A percentile compares a stretch with the other conserved stretches of the same genome.
Evolutionary conservation across 106 monocot genomes (phyloP).

Genomic region (Dioscorea alata): DNA sequence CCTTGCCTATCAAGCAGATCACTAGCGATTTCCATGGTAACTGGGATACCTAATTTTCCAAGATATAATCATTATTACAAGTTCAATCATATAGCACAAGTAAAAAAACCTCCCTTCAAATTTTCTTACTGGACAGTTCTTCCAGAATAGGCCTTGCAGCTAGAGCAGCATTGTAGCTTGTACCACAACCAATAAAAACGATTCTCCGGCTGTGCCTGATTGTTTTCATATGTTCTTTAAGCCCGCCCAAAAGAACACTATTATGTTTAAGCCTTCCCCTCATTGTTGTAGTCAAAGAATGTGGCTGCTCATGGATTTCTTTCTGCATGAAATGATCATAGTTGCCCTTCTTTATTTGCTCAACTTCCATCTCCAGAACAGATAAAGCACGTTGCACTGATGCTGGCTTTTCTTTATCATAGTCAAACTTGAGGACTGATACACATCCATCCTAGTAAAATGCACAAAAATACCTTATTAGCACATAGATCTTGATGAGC

Average conservation of each 20-base stretch:
- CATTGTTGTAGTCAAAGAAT: slow-evolving; percentile 96
- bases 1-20: slow-evolving; percentile 88
- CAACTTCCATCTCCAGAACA: slow-evolving; percentile 98
- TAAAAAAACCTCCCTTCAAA: not conserved
- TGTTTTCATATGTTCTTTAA: slow-evolving; percentile 83
- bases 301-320: slow-evolving; percentile 96
- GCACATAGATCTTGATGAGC: too few species aligned
- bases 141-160: slow-evolving; percentile 89
- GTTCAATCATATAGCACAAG: not conserved
- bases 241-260: slow-evolving; percentile 73
- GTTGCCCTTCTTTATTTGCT: slow-evolving; percentile 97
- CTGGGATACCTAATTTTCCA: slow-evolving; percentile 64
- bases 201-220: slow-evolving; percentile 94
- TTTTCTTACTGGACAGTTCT: slow-evolving; percentile 66
- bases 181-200: slow-evolving; percentile 93
- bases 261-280: slow-evolving; percentile 87
- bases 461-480: not conserved
- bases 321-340: slow-evolving; percentile 99
- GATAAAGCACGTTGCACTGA: slow-evolving; percentile 93
- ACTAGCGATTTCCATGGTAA: slow-evolving; percentile 89
- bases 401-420: slow-evolving; percentile 83
- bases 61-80: not conserved
- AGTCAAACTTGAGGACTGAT: slow-evolving; percentile 84
- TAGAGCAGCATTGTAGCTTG: slow-evolving; percentile 96
- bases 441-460: slow-evolving; percentile 80